Base-by-base conservation (phyloP, 805 yeast species). In the Kazachstania viticola region DNA sequence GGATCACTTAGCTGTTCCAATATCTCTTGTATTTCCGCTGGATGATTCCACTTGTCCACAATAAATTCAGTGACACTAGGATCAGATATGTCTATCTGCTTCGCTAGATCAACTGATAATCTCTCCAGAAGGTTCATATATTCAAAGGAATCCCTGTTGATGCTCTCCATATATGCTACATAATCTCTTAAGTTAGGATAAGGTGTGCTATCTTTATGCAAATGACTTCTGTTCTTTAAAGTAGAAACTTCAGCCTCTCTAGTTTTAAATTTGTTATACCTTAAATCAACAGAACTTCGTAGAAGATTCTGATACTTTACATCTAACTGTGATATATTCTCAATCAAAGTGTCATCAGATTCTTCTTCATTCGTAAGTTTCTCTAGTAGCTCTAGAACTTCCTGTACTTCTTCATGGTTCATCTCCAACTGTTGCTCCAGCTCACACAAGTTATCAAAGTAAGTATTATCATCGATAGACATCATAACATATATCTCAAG, bases 391-490 rank as follows among this genome's bases (percentile, higher is more conserved):
- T 35, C 28, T 4, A 51, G 16, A 11, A 42, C 35, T 5, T 26
- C 29, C 11, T 38, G 36, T 15, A 49, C 16, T n/a, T 38, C 34
- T 21, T 33, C 38, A 28, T 44, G 39, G 28, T 40, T 48, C 14
- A 34, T 33, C 19, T 49, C 45, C 17, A 51, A 31, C n/a, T 32
- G 30, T 13, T 40, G 41, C 14, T 48, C 48, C 28, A 50, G 39
- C 24, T 48, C 50, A 39, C 52, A 46, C 12, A 53, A 34, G 9
- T 45, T 37, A 24, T 44, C 54, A 28, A 50, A 49, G 32, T 41
- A 46, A 8, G 37, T 30, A 19, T 31, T 34, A 14, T 37, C 38
- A 11, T 8, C 25, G 21, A 28, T 25, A 19, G 7, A 8, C 25
- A 23, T 23, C 25, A 19, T 27, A n/a, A n/a, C n/a, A n/a, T n/a